Evolutionary conservation across 2,329 filamentous ascomycete species (phyloP), one percentile per base, ranked within the genome.

Genomic region (Aspergillus transmontanensis): DNA sequence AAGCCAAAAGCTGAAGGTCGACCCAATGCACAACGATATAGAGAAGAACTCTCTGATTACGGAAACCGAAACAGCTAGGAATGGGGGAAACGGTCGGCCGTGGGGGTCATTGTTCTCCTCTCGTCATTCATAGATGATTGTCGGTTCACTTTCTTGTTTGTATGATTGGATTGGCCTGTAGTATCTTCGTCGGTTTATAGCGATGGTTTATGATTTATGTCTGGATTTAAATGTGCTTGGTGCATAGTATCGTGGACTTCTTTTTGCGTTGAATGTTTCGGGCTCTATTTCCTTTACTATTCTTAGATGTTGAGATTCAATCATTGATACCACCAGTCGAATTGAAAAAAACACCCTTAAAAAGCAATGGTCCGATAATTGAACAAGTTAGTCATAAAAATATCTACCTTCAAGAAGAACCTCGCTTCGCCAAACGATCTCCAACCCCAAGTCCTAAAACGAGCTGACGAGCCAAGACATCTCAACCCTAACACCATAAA

Each of bases 41-140:
- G 60, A 62, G 23, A 62, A 62, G 26, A 58, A 62, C 32, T 26
- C 56, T 23, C 23, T 48, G 11, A 46, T 62, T 16, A 53, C 34
- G 10, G 60, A 59, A 30, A 26, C 21, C n/a, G 60, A 58, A 23
- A 41, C 30, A 14, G n/a, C 30, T 16, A 51, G 28, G 28, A 50
- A 60, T 10, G 41, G 48, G 11, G 10, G 2, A 6, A 45, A 54
- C 12, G 16, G 36, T 51, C 46, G 50, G 30, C 21, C 19, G 3
- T 58, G 60, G 60, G 56, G 60, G 3, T 54, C 46, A 16, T 41
- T 58, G n/a, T 62, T 62, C 16, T 34, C 60, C 3, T 62, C 48
- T 26, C 28, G 48, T 12, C 60, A 54, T 6, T 39, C 30, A 59
- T 50, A 39, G 19, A 55, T n/a, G 9, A 6, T 2, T 12, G 3